These are phyloP conservation scores for Phaeosphaeriaceae sp. DNA, from an alignment of 2,329 filamentous ascomycete species.

Conservation along the genomic window DNA sequence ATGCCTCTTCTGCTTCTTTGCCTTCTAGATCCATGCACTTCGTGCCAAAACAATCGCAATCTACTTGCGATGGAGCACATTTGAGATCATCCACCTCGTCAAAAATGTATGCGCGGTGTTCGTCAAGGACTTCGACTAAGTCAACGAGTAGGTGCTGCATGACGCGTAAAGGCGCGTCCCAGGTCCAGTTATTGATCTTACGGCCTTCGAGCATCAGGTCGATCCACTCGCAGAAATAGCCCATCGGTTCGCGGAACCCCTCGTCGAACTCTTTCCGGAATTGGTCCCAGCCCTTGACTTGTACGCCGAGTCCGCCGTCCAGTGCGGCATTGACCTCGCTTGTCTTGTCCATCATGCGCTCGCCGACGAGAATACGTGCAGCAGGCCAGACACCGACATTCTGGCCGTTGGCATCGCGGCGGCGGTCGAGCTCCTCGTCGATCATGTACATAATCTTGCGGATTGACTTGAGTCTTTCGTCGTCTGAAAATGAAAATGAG, in stretches of 20 bases:
- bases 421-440: constrained; percentile 4
- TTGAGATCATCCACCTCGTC: background rate
- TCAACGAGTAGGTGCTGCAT: constrained; percentile 5
- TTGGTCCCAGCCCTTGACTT: background rate
- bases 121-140: background rate
- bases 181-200: background rate
- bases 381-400: constrained; percentile 7
- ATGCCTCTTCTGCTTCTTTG: background rate
- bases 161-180: background rate
- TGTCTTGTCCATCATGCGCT: constrained; percentile 1
- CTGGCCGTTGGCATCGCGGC: background rate
- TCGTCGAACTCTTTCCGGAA: background rate
- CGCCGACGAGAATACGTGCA: background rate
- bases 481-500: constrained; percentile 3
- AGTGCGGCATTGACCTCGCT: background rate
- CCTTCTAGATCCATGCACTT: background rate
- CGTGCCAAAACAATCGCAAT: background rate
- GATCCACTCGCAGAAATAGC: constrained; percentile 5
- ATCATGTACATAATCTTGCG: background rate
- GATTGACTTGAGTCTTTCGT: background rate
- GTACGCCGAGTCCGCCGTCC: background rate
- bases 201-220: constrained; percentile 1
- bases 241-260: constrained; percentile 1
- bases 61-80: background rate
- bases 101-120: background rate